Base-by-base conservation (phyloP, 306 rosid species). In the Inga oerstediana region DNA sequence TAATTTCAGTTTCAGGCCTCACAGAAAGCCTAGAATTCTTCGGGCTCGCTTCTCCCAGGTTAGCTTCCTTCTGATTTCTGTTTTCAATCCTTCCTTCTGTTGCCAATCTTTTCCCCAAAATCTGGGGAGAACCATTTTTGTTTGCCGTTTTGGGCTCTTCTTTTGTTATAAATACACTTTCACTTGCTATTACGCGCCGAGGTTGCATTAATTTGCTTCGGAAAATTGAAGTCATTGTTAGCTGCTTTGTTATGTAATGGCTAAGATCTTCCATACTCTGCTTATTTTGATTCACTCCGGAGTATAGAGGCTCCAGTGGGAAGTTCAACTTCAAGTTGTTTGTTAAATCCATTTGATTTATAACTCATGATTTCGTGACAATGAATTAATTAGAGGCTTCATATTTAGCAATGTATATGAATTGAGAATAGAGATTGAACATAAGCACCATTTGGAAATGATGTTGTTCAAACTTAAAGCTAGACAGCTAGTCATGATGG, bases 1-100 rank as follows among this genome's bases (percentile, higher is more conserved):
- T 56, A 69, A 37, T 22, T 56, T 65, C 4, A 75, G 43, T 75
- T 66, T 69, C 51, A 81, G 37, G 61, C 44, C 83, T 71, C 51
- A 37, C 19, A 19, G 71, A 51, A 27, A 39, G 8, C 56, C 73
- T 3, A 80, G 77, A 15, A 12, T 84, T 88, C 69, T 81, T 88
- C 69, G 79, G 3, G 32, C 71, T 77, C 49, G 24, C 51, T 75
- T 41, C 79, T 84, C 82, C 71, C 82, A 39, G 90, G 91, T 89
- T 27, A n/a, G 61, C 66, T 62, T 65, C 32, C 44, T n/a, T 12
- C 32, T 45, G 30, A 34, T 19, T 16, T 12, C 13, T 39, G 24
- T 13, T 56, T 12, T 45, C 6, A 37, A 9, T 6, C 10, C 70
- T 27, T 45, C 6, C 9, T 8, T 14, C 4, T n/a, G 13, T 70